Base-by-base conservation (phyloP, 106 monocot species). In the Agapanthus africanus region DNA sequence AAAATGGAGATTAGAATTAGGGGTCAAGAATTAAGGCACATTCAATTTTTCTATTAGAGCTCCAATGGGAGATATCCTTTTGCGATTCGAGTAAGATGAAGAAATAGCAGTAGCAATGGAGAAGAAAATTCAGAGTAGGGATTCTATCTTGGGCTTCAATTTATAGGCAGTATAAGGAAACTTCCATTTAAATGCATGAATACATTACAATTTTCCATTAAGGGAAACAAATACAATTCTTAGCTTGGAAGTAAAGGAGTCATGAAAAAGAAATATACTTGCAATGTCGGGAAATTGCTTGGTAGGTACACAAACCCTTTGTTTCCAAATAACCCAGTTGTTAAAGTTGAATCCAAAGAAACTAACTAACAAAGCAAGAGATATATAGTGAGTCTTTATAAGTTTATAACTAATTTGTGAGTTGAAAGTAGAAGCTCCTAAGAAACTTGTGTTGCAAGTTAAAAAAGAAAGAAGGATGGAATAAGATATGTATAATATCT, bases 231-330 rank as follows among this genome's bases (percentile, higher is more conserved):
- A 56, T 30, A 11, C 56, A 11, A 56, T 28, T 11, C 56, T 56
- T 56, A 10, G 56, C 56, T 56, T 56, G 56, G 56, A 56, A 56
- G 56, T 56, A 30, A 56, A 56, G 56, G 30, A 27, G 26, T 11
- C 28, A 28, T 26, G 11, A 27, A 56, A 30, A 30, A 13, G 56
- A 56, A 30, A 30, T 10, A 56, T 28, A 56, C 8, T 56, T 28
- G 22, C 51, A 51, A 23, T 4, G 51, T 22, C 25, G 23, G 51
- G 25, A 23, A 30, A 11, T 56, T 28, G 28, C 56, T 56, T 56
- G 56, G 26, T 56, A 11, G 56, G 26, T 13, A 56, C 56, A 56
- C 27, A 56, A 56, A 28, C 14, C 30, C 1, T 50, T 50, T 50
- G 50, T 3, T 27, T 6, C 6, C n/a, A 21, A 13, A 11, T 26